Evolutionary conservation across 129 eudicot genomes (phyloP), one percentile per base, ranked within the genome.

Genomic region (Pittosporum tobira): DNA sequence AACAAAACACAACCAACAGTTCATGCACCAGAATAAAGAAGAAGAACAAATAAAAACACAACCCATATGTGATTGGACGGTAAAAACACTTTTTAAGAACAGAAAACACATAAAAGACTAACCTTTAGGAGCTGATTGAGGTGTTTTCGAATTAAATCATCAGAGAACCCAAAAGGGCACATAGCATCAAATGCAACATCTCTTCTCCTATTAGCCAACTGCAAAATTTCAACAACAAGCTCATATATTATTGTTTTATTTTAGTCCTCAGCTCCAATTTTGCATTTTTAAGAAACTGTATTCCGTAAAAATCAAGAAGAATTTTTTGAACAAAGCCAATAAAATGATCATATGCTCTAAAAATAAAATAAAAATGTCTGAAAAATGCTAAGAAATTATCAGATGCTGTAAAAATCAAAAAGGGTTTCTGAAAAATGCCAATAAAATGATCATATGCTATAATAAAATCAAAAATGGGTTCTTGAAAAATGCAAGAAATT

Each of bases 121-220:
- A 54, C 43, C 59, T n/a, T 7, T 13, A 54, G 59, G 1, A 54
- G 43, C 0, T 54, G 6, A 54, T 54, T 54, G 3, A 54, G 42
- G 5, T 14, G 28, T 54, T 9, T 54, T 10, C 25, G 8, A 8
- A 18, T 20, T 3, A 54, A 11, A 28, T 4, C 4, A 0, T 54
- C 59, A 0, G 36, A 2, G 18, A 29, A 54, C 7, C 42, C 59
- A 28, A 53, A 9, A 4, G 5, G 0, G n/a, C 59, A 23, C 59
- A 54, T 54, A 29, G 59, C 59, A 54, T 54, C 25, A 20, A 28
- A n/a, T n/a, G 59, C 59, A 54, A 42, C 43, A 8, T 54, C 25
- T 42, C 59, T 53, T 18, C 42, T 18, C 4, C 3, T 53, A 2
- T 16, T 6, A 15, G 40, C 38, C 19, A n/a, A 38, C 59, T 28